Percentiles rank a stretch among this genome's conserved stretches.
phyloP scores from a whole-genome alignment of 352 stramenopile genomes.

The Phytopythium montanum region DNA sequence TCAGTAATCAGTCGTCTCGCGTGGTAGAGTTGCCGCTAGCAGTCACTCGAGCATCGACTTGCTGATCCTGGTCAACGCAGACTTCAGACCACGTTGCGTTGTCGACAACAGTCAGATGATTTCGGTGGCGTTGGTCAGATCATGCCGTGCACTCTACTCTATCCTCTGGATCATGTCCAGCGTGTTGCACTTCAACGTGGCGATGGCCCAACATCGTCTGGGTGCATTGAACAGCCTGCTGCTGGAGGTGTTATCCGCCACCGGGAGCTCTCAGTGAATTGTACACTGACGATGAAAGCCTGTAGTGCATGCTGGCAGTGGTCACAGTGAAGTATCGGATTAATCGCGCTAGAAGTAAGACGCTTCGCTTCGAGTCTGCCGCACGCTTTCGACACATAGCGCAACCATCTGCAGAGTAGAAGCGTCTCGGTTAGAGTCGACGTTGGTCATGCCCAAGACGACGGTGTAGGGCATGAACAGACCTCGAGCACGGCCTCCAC shows the following conservation, averaged over 20 bases:
- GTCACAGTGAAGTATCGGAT: too few species aligned
- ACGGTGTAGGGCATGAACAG: neutral
- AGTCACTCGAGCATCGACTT: neutral
- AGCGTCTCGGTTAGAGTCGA: constrained; percentile 2
- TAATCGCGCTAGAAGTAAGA: neutral
- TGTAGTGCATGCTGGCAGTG: too few species aligned
- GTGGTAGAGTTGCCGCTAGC: too few species aligned
- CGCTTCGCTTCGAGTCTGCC: neutral
- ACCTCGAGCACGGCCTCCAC: constrained; percentile 59
- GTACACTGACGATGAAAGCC: too few species aligned
- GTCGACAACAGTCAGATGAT: neutral
- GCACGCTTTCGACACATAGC: constrained; percentile 28
- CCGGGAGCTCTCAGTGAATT: too few species aligned
- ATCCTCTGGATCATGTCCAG: too few species aligned
- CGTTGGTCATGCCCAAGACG: neutral
- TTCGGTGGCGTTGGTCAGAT: neutral
- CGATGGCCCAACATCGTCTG: neutral
- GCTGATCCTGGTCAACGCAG: too few species aligned
- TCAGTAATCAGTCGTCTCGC: too few species aligned
- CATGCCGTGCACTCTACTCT: neutral
- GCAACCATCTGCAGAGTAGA: constrained; percentile 24
- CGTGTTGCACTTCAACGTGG: neutral
- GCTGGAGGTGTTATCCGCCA: too few species aligned
- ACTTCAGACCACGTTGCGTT: too few species aligned
- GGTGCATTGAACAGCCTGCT: neutral